phyloP scores from a whole-genome alignment of 192 early-diverging fungal genomes.

The Chytriomyces sp. region DNA sequence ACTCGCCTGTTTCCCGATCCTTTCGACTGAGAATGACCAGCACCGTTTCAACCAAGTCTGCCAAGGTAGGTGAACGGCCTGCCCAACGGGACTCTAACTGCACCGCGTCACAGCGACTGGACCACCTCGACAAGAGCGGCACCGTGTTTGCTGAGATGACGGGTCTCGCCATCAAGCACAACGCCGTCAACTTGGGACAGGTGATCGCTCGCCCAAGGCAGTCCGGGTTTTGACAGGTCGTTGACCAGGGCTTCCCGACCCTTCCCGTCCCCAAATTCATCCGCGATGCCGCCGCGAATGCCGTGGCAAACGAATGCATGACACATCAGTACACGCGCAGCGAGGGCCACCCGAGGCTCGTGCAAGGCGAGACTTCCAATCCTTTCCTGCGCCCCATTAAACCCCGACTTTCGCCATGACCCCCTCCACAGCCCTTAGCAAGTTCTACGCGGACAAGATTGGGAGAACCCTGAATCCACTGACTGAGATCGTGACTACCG shows the following conservation, averaged over 20 bases:
- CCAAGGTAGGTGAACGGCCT: background rate
- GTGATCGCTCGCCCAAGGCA: slow-evolving; percentile 62
- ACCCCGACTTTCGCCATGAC: background rate
- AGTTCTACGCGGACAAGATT: slow-evolving; percentile 74
- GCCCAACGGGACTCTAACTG: background rate
- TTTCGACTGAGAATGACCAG: background rate
- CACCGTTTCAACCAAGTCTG: background rate
- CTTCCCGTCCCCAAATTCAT: slow-evolving; percentile 75
- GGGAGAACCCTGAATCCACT: slow-evolving; percentile 71
- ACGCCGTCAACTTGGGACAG: slow-evolving; percentile 93
- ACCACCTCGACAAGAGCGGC: slow-evolving; percentile 42
- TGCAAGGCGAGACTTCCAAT: slow-evolving; percentile 28
- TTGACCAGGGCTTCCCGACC: slow-evolving; percentile 75
- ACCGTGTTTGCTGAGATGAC: slow-evolving; percentile 75
- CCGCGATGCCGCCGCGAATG: slow-evolving; percentile 69
- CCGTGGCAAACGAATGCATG: slow-evolving; percentile 59
- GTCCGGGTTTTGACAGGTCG: background rate
- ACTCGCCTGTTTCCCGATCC: too few species aligned
- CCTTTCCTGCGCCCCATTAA: background rate
- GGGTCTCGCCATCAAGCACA: slow-evolving; percentile 75
- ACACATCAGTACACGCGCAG: slow-evolving; percentile 86
- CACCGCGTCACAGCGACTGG: slow-evolving; percentile 36
- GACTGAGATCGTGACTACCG: slow-evolving; percentile 83
- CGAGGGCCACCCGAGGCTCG: slow-evolving; percentile 47
- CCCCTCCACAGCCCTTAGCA: slow-evolving; percentile 60